phyloP scores from a whole-genome alignment of 192 early-diverging fungal genomes.

The Linnemannia hyalina region DNA sequence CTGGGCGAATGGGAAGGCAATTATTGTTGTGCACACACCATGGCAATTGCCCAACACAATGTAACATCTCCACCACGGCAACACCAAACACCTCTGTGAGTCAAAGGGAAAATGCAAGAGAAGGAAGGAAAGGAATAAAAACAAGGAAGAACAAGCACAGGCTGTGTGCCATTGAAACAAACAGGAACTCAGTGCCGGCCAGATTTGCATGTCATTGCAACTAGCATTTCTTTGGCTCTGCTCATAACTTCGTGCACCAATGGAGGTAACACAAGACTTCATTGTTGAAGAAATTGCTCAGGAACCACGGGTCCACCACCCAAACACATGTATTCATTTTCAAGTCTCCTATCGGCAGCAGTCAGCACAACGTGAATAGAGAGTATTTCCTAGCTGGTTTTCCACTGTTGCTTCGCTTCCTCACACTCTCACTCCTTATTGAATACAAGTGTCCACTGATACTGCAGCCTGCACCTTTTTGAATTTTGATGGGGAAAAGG shows the following conservation, averaged over 20 bases:
- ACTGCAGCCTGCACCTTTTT: not conserved
- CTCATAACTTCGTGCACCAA: not conserved
- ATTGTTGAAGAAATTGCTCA: not conserved
- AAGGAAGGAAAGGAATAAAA: not conserved
- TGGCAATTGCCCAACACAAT: not conserved
- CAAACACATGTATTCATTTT: not conserved
- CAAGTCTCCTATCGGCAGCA: not conserved
- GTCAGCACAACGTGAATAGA: not conserved
- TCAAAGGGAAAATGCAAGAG: not conserved
- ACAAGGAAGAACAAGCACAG: not conserved
- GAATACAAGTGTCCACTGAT: not conserved
- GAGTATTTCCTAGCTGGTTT: not conserved
- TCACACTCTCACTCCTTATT: not conserved
- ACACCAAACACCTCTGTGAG: not conserved
- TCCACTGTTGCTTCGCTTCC: not conserved
- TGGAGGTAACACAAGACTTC: not conserved
- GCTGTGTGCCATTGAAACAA: not conserved
- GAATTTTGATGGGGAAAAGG: not conserved
- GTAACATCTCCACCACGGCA: not conserved
- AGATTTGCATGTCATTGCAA: not conserved
- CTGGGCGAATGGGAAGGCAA: no score
- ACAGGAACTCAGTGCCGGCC: not conserved
- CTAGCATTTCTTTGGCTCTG: not conserved
- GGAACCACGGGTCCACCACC: not conserved
- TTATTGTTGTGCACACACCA: slow-evolving; percentile 6